Base-by-base conservation (phyloP, 2,329 filamentous ascomycete genomes). In the Alternaria gaisen region DNA sequence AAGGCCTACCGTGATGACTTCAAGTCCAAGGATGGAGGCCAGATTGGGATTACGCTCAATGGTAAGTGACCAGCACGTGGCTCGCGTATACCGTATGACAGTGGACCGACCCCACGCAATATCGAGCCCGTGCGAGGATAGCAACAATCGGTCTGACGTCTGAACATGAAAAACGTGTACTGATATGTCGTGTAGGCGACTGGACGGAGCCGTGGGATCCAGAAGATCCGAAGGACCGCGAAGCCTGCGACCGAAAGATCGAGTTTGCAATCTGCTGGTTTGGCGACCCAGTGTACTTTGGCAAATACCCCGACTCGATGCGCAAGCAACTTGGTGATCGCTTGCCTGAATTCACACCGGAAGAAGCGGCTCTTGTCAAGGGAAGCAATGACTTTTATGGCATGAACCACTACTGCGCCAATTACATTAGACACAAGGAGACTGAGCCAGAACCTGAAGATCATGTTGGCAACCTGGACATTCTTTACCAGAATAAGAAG, bases 371-470 rank as follows among this genome's bases (percentile, higher is more conserved):
- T 2, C 83, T 95, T n/a, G 88, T 97, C 46, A 85, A 90, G 72
- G 92, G 91, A n/a, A 92, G 90, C 75, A 95, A 95, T 78, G 93
- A 96, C 83, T 96, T 96, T 80, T 96, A 96, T 79, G 93, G 92
- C 78, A 94, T 94, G 91, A 96, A 97, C 83, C 91, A 93, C 84
- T 97, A 97, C 83, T 94, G 91, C 52, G 90, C 92, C 74, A 92
- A 95, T 84, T 96, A 91, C 81, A 89, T 96, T 81, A 89, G 88
- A 77, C 89, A 94, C 80, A 87, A 88, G 73, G 84, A 86, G 8
- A 85, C 84, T 7, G 81, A 84, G 48, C 81, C 91, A 0, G 83
- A 86, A 1, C 81, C 82, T 4, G 84, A 90, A 52, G 92, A 97
- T 80, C 88, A 88, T 78, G 81, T 87, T 12, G 93, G 93, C 54